A percentile compares a stretch with the other conserved stretches of the same genome.
These are phyloP conservation scores for Candolleomyces aberdarensis DNA, from an alignment of 768 basidiomycete genomes.

Conservation along the genomic window DNA sequence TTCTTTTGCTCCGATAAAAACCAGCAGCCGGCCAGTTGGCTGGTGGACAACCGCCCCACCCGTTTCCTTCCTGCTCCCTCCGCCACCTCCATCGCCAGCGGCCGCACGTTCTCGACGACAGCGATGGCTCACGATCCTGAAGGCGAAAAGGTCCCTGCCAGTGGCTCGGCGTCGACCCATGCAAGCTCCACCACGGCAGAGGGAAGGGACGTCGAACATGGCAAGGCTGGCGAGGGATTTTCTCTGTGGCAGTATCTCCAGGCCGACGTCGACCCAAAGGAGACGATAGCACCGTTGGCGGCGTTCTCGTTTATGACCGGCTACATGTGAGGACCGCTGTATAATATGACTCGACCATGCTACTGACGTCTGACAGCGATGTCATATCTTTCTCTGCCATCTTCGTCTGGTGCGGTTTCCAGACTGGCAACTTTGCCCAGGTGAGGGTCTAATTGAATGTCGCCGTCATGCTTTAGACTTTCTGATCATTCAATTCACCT, in stretches of 20 bases:
- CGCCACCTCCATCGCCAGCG: background rate
- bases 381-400: conserved; percentile 73
- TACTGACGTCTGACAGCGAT: conserved; percentile 41
- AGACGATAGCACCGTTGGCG: conserved; percentile 49
- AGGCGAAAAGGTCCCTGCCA: background rate
- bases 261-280: conserved; percentile 50
- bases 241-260: conserved; percentile 38
- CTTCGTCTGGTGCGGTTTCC: conserved; percentile 85
- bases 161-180: background rate
- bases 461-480: background rate
- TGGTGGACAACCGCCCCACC: too few relatives aligned
- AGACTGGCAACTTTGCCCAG: conserved; percentile 76
- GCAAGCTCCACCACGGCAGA: background rate
- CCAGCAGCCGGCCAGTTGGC: background rate
- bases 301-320: conserved; percentile 78
- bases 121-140: background rate
- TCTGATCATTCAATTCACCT: background rate
- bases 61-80: too few relatives aligned
- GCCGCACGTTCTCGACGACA: background rate
- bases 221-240: background rate
- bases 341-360: background rate
- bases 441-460: conserved; percentile 27
- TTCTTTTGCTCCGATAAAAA: background rate
- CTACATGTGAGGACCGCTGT: conserved; percentile 51
- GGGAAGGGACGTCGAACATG: conserved; percentile 3